phyloP scores from a whole-genome alignment of 2,329 filamentous ascomycete species.

The Xylariaceae sp. region DNA sequence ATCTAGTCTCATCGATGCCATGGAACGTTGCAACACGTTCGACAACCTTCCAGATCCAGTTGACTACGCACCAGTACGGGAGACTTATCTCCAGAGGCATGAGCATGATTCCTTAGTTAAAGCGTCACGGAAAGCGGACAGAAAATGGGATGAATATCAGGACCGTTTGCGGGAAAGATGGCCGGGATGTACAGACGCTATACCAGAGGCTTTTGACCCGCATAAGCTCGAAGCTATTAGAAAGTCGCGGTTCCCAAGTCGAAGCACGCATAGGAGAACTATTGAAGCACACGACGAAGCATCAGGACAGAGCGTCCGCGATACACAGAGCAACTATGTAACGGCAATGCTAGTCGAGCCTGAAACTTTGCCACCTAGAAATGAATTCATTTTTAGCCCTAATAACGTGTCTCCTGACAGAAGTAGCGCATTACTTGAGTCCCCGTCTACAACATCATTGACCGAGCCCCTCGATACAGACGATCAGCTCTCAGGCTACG shows the following conservation, averaged over 20 bases:
- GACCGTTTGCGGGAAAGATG: constrained; percentile 24
- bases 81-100: neutral
- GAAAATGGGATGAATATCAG: constrained; percentile 6
- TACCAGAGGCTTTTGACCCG: constrained; percentile 25
- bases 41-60: neutral
- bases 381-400: neutral
- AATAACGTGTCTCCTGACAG: neutral
- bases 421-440: neutral
- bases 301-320: neutral
- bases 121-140: neutral
- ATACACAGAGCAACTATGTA: neutral
- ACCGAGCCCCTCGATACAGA: constrained; percentile 15
- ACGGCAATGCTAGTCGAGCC: neutral
- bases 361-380: neutral
- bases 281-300: neutral
- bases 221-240: constrained; percentile 17
- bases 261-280: neutral
- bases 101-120: neutral
- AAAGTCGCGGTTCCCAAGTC: neutral
- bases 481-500: constrained; percentile 16
- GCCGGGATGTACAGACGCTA: constrained; percentile 16
- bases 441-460: neutral
- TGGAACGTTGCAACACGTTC: neutral
- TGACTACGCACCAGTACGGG: constrained; percentile 4
- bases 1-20: neutral